These are phyloP conservation scores for Rhodotorula sp. DNA, from an alignment of 1,284 basidiomycete species.

Conservation along the genomic window DNA sequence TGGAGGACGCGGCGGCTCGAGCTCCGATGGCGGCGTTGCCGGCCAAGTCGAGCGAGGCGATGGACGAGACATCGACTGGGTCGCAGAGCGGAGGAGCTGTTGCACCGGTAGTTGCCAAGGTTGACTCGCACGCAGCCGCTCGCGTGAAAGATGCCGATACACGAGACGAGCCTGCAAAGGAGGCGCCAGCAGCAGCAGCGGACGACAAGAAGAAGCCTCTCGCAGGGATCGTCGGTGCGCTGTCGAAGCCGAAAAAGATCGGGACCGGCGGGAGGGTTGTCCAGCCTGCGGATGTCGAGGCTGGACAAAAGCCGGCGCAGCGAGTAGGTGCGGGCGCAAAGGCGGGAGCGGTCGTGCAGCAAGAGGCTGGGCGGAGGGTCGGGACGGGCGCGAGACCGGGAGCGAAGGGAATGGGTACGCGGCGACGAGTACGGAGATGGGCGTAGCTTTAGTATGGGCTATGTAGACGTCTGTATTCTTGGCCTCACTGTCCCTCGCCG, in stretches of 20 bases:
- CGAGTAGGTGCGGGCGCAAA: constrained; percentile 14
- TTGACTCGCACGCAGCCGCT: too few species aligned
- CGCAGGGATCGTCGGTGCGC: too few species aligned
- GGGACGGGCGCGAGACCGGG: constrained; percentile 30
- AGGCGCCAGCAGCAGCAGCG: not conserved
- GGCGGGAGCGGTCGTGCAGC: constrained; percentile 19
- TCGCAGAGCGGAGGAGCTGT: too few species aligned
- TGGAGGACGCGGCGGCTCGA: constrained; percentile 7
- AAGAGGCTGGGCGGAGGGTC: constrained; percentile 24
- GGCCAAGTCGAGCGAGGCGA: not conserved
- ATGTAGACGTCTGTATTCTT: not conserved
- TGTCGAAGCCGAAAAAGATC: constrained; percentile 5
- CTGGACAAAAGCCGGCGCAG: not conserved
- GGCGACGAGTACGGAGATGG: not conserved
- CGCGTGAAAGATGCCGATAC: too few species aligned
- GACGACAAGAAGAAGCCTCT: not conserved
- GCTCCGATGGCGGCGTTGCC: constrained; percentile 22
- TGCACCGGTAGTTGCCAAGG: too few species aligned
- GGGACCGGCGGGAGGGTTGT: constrained; percentile 25
- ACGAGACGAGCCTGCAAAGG: not conserved
- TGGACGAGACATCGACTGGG: not conserved
- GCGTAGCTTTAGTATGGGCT: not conserved
- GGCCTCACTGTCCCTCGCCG: not conserved
- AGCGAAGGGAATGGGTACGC: constrained; percentile 21
- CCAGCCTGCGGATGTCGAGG: not conserved